These are phyloP conservation scores for Sarocladium strictum DNA, from an alignment of 2,329 filamentous ascomycete genomes.

Conservation along the genomic window DNA sequence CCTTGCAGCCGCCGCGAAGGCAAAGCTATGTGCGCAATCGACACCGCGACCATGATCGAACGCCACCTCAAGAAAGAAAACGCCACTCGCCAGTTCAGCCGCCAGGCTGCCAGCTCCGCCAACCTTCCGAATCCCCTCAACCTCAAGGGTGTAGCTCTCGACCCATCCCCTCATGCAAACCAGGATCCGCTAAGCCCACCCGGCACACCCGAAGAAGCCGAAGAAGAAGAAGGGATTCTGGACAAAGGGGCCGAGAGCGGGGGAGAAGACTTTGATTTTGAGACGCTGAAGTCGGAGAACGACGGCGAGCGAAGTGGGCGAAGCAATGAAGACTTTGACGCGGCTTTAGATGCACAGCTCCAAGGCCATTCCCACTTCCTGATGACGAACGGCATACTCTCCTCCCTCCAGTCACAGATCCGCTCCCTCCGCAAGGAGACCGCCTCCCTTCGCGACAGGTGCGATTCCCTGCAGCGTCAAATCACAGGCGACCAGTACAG, in stretches of 20 bases:
- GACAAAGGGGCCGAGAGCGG: neutral
- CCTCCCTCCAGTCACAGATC: too few species aligned
- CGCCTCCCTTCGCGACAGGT: too few species aligned
- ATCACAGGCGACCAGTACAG: too few species aligned
- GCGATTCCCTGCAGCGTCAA: too few species aligned
- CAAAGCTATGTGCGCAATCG: neutral
- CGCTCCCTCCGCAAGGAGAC: too few species aligned
- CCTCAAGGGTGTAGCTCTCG: conserved; percentile 10
- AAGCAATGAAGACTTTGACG: too few species aligned
- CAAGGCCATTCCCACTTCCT: too few species aligned
- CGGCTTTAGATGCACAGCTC: too few species aligned
- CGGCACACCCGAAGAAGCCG: neutral
- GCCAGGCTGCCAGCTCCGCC: neutral
- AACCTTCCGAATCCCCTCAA: neutral
- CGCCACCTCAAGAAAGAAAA: conserved; percentile 11
- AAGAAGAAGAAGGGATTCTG: neutral
- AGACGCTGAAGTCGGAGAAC: neutral
- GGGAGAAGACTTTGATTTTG: too few species aligned
- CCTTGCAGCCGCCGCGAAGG: neutral
- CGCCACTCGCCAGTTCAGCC: neutral
- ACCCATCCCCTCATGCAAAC: neutral
- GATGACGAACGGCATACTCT: too few species aligned
- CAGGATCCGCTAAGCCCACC: neutral
- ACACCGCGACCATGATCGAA: neutral
- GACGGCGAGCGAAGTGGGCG: neutral